phyloP scores from a whole-genome alignment of 2,329 filamentous ascomycete species.

The Monosporascus sp. region DNA sequence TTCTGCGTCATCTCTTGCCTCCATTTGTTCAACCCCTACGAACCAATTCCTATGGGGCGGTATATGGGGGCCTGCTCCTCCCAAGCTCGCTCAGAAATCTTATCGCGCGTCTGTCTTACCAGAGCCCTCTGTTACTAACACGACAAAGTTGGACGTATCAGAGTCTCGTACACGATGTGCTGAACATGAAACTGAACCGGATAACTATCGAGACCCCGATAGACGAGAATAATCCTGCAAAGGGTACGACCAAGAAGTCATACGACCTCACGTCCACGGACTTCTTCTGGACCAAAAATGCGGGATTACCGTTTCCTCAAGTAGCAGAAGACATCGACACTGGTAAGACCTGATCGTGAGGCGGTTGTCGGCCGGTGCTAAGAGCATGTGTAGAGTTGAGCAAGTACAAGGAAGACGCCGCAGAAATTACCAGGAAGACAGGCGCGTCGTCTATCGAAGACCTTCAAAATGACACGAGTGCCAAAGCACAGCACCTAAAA shows the following conservation, averaged over 20 bases:
- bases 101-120: background rate
- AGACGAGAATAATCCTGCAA: constrained; percentile 70
- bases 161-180: constrained; percentile 64
- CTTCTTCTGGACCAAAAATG: constrained; percentile 96
- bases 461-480: constrained; percentile 79
- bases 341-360: background rate
- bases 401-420: constrained; percentile 91
- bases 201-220: constrained; percentile 84
- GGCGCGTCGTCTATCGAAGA: constrained; percentile 91
- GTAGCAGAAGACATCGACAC: constrained; percentile 95
- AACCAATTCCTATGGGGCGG: too few species aligned
- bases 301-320: constrained; percentile 84
- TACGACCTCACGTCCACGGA: constrained; percentile 89
- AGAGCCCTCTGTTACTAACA: background rate
- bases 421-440: constrained; percentile 90
- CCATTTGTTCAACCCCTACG: too few species aligned
- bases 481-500: constrained; percentile 90
- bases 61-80: too few species aligned
- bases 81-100: too few species aligned
- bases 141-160: constrained; percentile 60
- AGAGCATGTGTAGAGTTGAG: constrained; percentile 58
- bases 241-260: constrained; percentile 74
- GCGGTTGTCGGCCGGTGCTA: background rate
- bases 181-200: constrained; percentile 80
- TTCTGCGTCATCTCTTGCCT: background rate